These are phyloP conservation scores for Amanita pallidorosea DNA, from an alignment of 768 basidiomycete genomes.

Conservation along the genomic window DNA sequence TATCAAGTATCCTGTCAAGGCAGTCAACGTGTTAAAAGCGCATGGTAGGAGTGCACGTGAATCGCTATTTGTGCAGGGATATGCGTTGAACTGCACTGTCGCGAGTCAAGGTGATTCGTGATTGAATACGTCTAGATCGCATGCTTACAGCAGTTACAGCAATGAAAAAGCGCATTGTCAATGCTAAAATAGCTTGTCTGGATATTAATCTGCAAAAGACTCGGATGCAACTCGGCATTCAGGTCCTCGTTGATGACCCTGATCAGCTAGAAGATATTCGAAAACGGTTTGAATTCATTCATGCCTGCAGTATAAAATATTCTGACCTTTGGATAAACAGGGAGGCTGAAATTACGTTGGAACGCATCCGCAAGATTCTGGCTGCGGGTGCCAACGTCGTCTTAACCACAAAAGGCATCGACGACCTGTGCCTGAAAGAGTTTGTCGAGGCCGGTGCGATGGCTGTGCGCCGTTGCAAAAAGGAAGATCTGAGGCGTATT, in stretches of 20 bases:
- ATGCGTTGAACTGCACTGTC: constrained; percentile 96
- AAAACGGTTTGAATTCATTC: constrained; percentile 48
- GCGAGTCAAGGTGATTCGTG: constrained; percentile 79
- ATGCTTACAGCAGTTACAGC: constrained; percentile 34
- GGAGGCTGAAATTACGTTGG: constrained; percentile 92
- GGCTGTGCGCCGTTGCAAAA: constrained; percentile 95
- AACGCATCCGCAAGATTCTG: constrained; percentile 91
- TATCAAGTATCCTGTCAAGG: constrained; percentile 98
- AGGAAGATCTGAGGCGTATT: constrained; percentile 94
- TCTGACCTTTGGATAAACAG: constrained; percentile 26
- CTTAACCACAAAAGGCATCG: constrained; percentile 96
- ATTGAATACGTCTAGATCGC: background rate
- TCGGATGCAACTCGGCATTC: constrained; percentile 96
- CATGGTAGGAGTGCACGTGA: constrained; percentile 95
- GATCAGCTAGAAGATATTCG: constrained; percentile 95
- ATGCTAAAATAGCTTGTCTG: constrained; percentile 96
- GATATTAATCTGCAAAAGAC: constrained; percentile 97
- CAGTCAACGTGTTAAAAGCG: constrained; percentile 96
- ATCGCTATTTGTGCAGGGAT: constrained; percentile 90
- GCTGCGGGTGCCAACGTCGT: constrained; percentile 95
- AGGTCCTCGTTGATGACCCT: constrained; percentile 95
- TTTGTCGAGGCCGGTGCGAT: constrained; percentile 99
- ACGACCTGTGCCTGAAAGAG: constrained; percentile 96
- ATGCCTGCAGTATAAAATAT: background rate
- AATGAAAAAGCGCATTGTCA: constrained; percentile 91